phyloP scores from a whole-genome alignment of 2,329 filamentous ascomycete genomes.

The Blastomyces silverae region DNA sequence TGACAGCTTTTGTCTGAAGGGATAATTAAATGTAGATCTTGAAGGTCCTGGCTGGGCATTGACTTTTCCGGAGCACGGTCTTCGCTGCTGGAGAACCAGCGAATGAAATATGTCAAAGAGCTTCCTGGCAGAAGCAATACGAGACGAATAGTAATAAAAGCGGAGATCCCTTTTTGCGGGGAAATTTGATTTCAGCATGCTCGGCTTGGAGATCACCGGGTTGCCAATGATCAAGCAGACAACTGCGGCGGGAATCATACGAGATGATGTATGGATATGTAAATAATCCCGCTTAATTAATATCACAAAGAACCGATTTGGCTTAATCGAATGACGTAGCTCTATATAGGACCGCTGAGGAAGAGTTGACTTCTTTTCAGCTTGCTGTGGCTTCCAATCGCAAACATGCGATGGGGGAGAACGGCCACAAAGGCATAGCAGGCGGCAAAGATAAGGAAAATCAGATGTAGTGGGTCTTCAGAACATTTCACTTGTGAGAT shows the following conservation, averaged over 20 bases:
- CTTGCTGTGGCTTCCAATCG: not conserved
- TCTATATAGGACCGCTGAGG: not conserved
- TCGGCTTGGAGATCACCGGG: not conserved
- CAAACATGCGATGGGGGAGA: not conserved
- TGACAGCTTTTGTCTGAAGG: not conserved
- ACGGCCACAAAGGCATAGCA: not conserved
- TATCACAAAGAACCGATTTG: not conserved
- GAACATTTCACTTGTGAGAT: not conserved
- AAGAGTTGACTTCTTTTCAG: not conserved
- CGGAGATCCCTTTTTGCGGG: not conserved
- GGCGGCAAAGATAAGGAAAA: not conserved
- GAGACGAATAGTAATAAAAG: not conserved
- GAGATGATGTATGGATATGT: not conserved
- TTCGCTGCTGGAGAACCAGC: not conserved
- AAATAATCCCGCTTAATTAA: not conserved
- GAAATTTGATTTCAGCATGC: not conserved
- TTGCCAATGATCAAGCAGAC: not conserved
- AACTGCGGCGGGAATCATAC: not conserved
- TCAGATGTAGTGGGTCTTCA: not conserved
- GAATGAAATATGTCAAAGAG: not conserved
- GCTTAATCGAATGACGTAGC: not conserved
- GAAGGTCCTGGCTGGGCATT: not conserved
- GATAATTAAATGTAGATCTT: slow-evolving; percentile 2
- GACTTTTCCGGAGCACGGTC: not conserved
- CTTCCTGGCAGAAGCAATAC: not conserved